A percentile compares a stretch with the other conserved stretches of the same genome.
Evolutionary conservation across 164 flowering plant species (phyloP).

Genomic region (Litsea cubeba): DNA sequence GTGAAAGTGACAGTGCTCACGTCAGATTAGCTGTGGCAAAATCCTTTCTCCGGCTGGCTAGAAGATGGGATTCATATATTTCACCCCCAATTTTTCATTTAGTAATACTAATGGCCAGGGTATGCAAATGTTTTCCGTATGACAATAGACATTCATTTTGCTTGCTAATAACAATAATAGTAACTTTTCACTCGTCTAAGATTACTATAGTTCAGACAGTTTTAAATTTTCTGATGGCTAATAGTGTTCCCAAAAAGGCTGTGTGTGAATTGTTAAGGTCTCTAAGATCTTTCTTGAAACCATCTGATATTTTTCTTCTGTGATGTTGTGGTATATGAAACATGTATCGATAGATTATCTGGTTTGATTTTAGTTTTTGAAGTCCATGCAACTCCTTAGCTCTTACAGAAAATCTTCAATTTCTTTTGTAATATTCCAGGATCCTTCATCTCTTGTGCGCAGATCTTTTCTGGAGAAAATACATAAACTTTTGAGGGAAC

Average conservation of each 20-base stretch:
- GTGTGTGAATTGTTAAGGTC: neutral
- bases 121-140: conserved; percentile 20
- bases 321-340: neutral
- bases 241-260: too few species aligned
- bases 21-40: conserved; percentile 86
- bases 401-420: neutral
- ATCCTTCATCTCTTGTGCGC: conserved; percentile 44
- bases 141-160: neutral
- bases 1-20: conserved; percentile 49
- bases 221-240: neutral
- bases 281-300: neutral
- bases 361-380: neutral
- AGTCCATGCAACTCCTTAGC: neutral
- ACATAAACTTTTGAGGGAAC: conserved; percentile 59
- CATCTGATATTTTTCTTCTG: neutral
- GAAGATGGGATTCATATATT: conserved; percentile 82
- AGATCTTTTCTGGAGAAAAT: conserved; percentile 52
- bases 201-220: neutral
- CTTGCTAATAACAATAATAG: neutral
- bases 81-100: conserved; percentile 52
- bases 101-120: conserved; percentile 62
- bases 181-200: neutral
- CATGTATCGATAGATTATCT: neutral
- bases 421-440: conserved; percentile 34
- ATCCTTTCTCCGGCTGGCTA: conserved; percentile 73